phyloP scores from a whole-genome alignment of 768 basidiomycete genomes.

The Punctularia strigosozonata region DNA sequence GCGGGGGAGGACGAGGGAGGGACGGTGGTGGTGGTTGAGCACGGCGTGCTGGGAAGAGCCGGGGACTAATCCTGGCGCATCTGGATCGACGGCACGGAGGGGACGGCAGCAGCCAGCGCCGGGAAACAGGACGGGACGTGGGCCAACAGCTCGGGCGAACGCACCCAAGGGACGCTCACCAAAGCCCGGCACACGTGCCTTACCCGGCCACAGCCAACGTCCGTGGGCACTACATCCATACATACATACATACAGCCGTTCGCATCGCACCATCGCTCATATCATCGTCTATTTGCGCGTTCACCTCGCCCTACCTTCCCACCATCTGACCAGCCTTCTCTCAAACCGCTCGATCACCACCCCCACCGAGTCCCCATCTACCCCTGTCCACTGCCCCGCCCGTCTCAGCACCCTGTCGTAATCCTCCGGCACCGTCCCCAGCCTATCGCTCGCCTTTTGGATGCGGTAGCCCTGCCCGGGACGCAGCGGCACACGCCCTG shows the following conservation, averaged over 20 bases:
- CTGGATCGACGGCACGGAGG: background rate
- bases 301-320: too few species aligned
- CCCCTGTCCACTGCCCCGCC: constrained; percentile 45
- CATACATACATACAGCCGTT: too few species aligned
- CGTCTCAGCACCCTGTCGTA: constrained; percentile 38
- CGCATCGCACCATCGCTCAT: too few species aligned
- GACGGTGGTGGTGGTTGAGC: background rate
- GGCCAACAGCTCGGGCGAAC: too few species aligned
- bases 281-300: too few species aligned
- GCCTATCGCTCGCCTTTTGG: constrained; percentile 54
- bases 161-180: too few species aligned
- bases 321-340: constrained; percentile 43
- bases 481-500: too few species aligned
- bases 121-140: too few species aligned
- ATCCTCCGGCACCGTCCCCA: constrained; percentile 43
- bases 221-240: too few species aligned
- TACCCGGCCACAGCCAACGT: too few species aligned
- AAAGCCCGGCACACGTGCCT: too few species aligned
- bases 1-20: background rate
- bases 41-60: background rate
- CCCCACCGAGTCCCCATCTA: constrained; percentile 37
- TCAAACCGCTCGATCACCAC: constrained; percentile 56
- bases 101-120: too few species aligned
- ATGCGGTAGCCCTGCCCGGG: constrained; percentile 56
- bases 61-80: background rate